phyloP scores from a whole-genome alignment of 768 basidiomycete species.

The Boletus speciosus region DNA sequence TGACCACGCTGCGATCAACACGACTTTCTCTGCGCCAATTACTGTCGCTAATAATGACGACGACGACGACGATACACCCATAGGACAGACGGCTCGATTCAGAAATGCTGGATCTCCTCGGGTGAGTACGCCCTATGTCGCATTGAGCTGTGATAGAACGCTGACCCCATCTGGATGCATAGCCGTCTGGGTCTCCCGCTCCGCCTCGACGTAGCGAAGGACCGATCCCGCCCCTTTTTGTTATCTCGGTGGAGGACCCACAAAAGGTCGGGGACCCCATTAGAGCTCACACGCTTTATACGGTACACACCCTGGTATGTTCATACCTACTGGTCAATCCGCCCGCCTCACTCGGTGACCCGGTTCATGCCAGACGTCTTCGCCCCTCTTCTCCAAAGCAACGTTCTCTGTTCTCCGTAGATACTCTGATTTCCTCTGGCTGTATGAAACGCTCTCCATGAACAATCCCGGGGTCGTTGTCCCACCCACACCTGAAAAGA shows the following conservation, averaged over 20 bases:
- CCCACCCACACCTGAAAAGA: constrained; percentile 95
- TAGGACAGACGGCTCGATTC: constrained; percentile 44
- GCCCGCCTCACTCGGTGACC: neutral
- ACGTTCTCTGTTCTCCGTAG: constrained; percentile 93
- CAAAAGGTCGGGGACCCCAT: constrained; percentile 97
- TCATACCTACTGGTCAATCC: neutral
- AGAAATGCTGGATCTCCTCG: constrained; percentile 27
- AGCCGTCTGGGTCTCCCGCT: constrained; percentile 17
- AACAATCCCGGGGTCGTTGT: constrained; percentile 98
- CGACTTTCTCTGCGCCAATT: constrained; percentile 22
- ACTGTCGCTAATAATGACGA: constrained; percentile 36
- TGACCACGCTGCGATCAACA: constrained; percentile 19
- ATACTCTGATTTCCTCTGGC: constrained; percentile 97
- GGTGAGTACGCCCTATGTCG: constrained; percentile 1
- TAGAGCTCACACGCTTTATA: constrained; percentile 92
- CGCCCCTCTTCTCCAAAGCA: constrained; percentile 76
- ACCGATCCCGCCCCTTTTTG: constrained; percentile 66
- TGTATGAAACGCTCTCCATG: constrained; percentile 79
- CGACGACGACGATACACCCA: constrained; percentile 69
- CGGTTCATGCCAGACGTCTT: constrained; percentile 60
- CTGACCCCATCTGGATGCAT: neutral
- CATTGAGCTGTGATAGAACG: neutral
- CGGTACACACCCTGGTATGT: constrained; percentile 82
- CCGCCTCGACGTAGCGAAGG: constrained; percentile 34
- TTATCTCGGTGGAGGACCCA: constrained; percentile 93